Evolutionary conservation across 2,329 filamentous ascomycete species (phyloP).

Genomic region (Pseudogymnoascus sp.): DNA sequence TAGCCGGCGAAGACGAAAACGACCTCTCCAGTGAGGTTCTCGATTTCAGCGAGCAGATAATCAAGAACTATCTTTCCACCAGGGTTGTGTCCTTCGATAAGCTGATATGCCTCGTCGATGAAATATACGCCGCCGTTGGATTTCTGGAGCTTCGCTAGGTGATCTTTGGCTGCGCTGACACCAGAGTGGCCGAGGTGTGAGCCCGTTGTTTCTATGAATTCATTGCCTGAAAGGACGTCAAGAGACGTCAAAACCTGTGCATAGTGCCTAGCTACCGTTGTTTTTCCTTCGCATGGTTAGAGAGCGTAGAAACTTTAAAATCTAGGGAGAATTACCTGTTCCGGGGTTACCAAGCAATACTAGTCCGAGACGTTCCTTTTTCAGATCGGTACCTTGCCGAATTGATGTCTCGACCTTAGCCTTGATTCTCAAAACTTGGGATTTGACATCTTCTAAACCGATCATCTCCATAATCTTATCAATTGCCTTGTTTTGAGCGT

Average conservation of each 20-base stretch:
- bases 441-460: conserved; percentile 62
- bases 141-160: conserved; percentile 48
- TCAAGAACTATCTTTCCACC: conserved; percentile 59
- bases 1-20: conserved; percentile 70
- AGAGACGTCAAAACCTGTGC: conserved; percentile 55
- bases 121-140: conserved; percentile 65
- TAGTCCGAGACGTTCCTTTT: conserved; percentile 52
- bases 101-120: conserved; percentile 73
- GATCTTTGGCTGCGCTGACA: conserved; percentile 46
- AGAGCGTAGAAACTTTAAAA: no score
- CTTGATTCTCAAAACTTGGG: conserved; percentile 55
- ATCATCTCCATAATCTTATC: conserved; percentile 63
- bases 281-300: conserved; percentile 46
- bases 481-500: conserved; percentile 42
- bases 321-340: conserved; percentile 45
- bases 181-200: conserved; percentile 56
- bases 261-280: conserved; percentile 65
- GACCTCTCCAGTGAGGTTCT: conserved; percentile 61
- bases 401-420: conserved; percentile 50
- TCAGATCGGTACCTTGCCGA: conserved; percentile 48
- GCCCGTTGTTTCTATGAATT: conserved; percentile 61
- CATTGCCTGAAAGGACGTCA: conserved; percentile 50
- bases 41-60: conserved; percentile 62
- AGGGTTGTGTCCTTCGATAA: conserved; percentile 48
- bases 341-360: conserved; percentile 66